Evolutionary conservation across 202 grass and related monocot species (phyloP), one percentile per base, ranked within the genome.

Genomic region (Schoenoplectus tabernaemontani): DNA sequence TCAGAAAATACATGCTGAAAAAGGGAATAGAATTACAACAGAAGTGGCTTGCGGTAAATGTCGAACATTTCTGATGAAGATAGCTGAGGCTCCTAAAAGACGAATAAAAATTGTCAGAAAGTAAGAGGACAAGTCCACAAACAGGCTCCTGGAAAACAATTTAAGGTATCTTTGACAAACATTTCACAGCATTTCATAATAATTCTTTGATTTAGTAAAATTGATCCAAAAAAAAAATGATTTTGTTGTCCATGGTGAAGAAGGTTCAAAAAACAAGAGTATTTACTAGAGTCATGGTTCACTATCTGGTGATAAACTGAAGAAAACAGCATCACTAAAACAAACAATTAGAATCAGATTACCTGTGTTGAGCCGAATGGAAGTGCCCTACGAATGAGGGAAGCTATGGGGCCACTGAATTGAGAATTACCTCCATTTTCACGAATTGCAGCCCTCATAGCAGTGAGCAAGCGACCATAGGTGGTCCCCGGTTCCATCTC

Each of bases 41-140:
- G 86, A 77, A 97, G 90, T 4, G 94, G 94, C 83, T 83, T 94
- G 61, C 39, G 57, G 76, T 92, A 97, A 80, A 97, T 93, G 62
- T 97, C 85, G 28, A 97, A 97, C 67, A 36, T 66, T 74, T 97
- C 91, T 0, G 91, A 92, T 13, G 94, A 88, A 51, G 91, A 97
- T 2, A 97, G 73, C 84, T 97, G 94, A 72, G 94, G 94, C 82
- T 92, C 94, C 94, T 97, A 89, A 61, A 56, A 22, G 64, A 10
- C 32, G 58, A 33, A 63, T 7, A 46, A 50, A 81, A 36, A 23
- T 8, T 24, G 64, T 68, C 1, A 81, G 7, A 17, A 43, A 44
- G 3, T 12, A n/a, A 0, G 11, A 50, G 3, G 15, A 50, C 7
- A 50, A n/a, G n/a, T n/a, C n/a, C n/a, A n/a, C n/a, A n/a, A n/a